Evolutionary conservation across 331 rosid species (phyloP).

Genomic region (Pyrus hybrid): DNA sequence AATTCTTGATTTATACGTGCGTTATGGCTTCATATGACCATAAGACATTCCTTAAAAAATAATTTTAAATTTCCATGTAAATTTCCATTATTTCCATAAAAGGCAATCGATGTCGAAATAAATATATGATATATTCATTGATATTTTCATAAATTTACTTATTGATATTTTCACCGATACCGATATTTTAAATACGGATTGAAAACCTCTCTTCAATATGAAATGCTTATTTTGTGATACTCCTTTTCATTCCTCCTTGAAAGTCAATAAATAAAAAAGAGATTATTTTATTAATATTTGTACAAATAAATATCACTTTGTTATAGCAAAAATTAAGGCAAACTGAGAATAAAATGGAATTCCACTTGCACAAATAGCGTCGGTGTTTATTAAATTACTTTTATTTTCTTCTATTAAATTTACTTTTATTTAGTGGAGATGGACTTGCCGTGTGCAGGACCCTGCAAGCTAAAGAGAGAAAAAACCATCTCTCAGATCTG

Average conservation of each 20-base stretch:
- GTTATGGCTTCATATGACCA: too few species aligned
- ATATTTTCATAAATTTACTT: too few species aligned
- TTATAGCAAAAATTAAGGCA: background rate
- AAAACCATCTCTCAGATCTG: constrained; percentile 15
- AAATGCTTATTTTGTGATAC: background rate
- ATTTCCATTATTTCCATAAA: too few species aligned
- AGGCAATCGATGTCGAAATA: too few species aligned
- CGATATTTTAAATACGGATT: too few species aligned
- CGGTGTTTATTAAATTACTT: background rate
- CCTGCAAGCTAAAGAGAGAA: background rate
- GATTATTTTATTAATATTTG: background rate
- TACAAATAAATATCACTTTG: background rate
- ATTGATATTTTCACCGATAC: too few species aligned
- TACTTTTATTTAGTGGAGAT: background rate
- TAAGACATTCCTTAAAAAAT: too few species aligned
- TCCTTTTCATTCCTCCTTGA: background rate
- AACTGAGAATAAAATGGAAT: background rate
- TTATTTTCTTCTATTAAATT: too few species aligned
- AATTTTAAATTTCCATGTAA: too few species aligned
- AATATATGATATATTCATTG: too few species aligned
- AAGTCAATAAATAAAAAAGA: background rate
- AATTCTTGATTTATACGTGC: too few species aligned
- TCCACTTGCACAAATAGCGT: background rate
- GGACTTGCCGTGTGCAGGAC: background rate
- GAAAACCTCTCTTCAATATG: background rate